Evolutionary conservation across 352 stramenopile species (phyloP).

Genomic region (Phytopythium sindhum): DNA sequence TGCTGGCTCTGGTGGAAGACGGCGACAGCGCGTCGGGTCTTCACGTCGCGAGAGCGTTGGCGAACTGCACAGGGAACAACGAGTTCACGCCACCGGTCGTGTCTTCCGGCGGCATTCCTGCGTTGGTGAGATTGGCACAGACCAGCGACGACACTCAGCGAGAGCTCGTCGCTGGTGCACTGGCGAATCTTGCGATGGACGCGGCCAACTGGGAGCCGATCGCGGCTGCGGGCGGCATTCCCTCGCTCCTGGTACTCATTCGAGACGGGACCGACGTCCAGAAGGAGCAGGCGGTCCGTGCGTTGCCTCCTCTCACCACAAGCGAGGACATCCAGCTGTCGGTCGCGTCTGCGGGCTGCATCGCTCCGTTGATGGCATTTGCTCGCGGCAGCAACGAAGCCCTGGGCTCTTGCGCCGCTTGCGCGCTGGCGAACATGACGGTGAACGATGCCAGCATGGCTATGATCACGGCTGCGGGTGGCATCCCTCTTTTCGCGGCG

Average conservation of each 20-base stretch:
- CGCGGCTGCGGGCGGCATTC: slow-evolving; percentile 8
- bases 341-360: slow-evolving; percentile 16
- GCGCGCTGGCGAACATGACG: slow-evolving; percentile 14
- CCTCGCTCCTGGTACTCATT: slow-evolving; percentile 17
- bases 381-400: slow-evolving; percentile 3
- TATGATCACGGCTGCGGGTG: slow-evolving; percentile 12
- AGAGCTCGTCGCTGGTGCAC: background rate
- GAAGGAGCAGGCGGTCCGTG: slow-evolving; percentile 19
- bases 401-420: slow-evolving; percentile 18
- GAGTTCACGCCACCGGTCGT: background rate
- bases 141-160: background rate
- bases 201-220: slow-evolving; percentile 12
- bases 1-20: background rate
- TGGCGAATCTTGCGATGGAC: background rate
- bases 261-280: slow-evolving; percentile 10
- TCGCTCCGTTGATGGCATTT: slow-evolving; percentile 13
- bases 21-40: background rate
- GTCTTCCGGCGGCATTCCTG: background rate
- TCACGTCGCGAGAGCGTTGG: background rate
- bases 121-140: background rate
- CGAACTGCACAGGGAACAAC: background rate
- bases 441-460: slow-evolving; percentile 10
- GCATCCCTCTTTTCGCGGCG: slow-evolving; percentile 8
- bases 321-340: slow-evolving; percentile 10
- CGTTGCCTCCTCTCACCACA: slow-evolving; percentile 11